phyloP scores from a whole-genome alignment of 768 basidiomycete species.

The Hypholoma sublateritium region DNA sequence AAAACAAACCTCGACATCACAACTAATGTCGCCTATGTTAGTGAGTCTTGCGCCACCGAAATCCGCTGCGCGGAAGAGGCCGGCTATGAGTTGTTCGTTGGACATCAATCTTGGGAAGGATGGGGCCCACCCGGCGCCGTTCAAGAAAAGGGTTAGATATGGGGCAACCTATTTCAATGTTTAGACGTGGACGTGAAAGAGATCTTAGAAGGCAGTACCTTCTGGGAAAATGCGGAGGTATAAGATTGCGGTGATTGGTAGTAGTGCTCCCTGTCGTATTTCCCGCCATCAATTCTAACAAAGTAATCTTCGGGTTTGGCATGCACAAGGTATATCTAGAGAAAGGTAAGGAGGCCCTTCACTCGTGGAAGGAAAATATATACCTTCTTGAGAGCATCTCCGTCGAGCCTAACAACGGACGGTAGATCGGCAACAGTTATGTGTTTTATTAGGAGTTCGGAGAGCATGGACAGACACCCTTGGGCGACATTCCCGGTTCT shows the following conservation, averaged over 20 bases:
- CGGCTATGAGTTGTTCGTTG: slow-evolving; percentile 54
- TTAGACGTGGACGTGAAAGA: not conserved
- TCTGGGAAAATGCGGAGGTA: slow-evolving; percentile 64
- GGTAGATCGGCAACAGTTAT: slow-evolving; percentile 29
- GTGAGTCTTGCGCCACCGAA: slow-evolving; percentile 59
- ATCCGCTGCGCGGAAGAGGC: slow-evolving; percentile 47
- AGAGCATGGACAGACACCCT: slow-evolving; percentile 72
- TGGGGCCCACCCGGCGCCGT: slow-evolving; percentile 84
- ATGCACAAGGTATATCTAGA: slow-evolving; percentile 76
- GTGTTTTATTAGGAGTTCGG: slow-evolving; percentile 65
- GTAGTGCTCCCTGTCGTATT: slow-evolving; percentile 68
- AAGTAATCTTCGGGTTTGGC: slow-evolving; percentile 72
- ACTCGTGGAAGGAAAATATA: not conserved
- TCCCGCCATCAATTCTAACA: slow-evolving; percentile 48
- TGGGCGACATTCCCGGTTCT: slow-evolving; percentile 83
- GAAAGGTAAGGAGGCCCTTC: not conserved
- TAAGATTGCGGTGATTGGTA: slow-evolving; percentile 70
- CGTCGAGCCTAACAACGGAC: slow-evolving; percentile 1
- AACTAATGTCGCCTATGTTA: slow-evolving; percentile 85
- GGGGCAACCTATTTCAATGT: slow-evolving; percentile 63
- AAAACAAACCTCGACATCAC: slow-evolving; percentile 69
- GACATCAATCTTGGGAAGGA: slow-evolving; percentile 80
- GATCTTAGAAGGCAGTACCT: slow-evolving; percentile 37
- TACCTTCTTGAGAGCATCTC: slow-evolving; percentile 58
- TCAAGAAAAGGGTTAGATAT: slow-evolving; percentile 80